These are phyloP conservation scores for Rhizopus delemar DNA, from an alignment of 371 early-diverging fungal species.

Conservation along the genomic window DNA sequence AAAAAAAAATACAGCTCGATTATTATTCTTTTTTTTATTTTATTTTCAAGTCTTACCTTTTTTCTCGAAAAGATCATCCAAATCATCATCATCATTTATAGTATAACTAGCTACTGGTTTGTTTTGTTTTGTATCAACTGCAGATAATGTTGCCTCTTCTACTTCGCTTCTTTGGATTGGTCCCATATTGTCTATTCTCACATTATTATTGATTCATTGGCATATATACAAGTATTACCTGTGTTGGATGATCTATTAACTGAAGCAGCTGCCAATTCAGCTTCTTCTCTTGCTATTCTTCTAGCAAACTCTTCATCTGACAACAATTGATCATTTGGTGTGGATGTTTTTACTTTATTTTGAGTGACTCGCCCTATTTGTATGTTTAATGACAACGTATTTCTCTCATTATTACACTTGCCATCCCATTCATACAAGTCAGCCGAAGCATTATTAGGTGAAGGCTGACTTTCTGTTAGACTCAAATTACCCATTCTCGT, in stretches of 20 bases:
- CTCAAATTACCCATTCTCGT: slow-evolving; percentile 17
- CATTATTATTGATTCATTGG: neutral
- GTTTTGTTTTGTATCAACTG: slow-evolving; percentile 2
- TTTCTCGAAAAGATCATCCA: slow-evolving; percentile 31
- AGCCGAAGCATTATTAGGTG: slow-evolving; percentile 6
- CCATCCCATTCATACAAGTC: slow-evolving; percentile 33
- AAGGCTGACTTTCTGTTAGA: slow-evolving; percentile 13
- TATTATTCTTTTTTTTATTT: neutral
- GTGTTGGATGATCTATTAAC: neutral
- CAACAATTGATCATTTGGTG: slow-evolving; percentile 26
- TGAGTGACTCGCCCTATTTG: neutral
- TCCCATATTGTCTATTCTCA: slow-evolving; percentile 5
- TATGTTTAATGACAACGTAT: neutral
- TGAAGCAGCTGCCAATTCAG: slow-evolving; percentile 5
- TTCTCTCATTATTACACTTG: neutral
- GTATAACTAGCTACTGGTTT: slow-evolving; percentile 9
- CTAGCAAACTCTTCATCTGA: slow-evolving; percentile 43
- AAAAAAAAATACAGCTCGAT: neutral
- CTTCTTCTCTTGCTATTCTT: slow-evolving; percentile 28
- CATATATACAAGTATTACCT: neutral
- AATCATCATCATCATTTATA: slow-evolving; percentile 12
- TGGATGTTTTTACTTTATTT: slow-evolving; percentile 19
- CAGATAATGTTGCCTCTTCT: slow-evolving; percentile 11
- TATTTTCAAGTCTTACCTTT: slow-evolving; percentile 9
- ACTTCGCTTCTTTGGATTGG: slow-evolving; percentile 1